phyloP scores from a whole-genome alignment of 768 basidiomycete species.

The Filobasidium wieringae region DNA sequence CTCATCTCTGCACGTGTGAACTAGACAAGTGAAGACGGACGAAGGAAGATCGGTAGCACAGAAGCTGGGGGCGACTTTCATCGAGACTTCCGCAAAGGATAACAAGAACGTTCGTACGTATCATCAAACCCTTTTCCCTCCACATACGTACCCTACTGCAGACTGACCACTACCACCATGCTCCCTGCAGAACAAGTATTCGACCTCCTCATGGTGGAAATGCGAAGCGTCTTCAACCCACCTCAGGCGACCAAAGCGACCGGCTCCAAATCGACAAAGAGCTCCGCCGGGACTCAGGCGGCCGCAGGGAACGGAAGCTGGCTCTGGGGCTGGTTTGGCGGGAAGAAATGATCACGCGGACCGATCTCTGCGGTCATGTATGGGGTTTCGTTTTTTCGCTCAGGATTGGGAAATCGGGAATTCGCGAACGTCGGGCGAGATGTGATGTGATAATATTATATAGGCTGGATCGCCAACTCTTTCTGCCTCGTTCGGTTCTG shows the following conservation, averaged over 20 bases:
- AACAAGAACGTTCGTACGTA: conserved; percentile 80
- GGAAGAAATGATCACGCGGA: not conserved
- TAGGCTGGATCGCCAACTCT: too few relatives aligned
- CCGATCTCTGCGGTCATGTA: too few relatives aligned
- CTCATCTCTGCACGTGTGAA: not conserved
- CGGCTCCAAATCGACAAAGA: not conserved
- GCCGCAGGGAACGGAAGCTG: not conserved
- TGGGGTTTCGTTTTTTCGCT: too few relatives aligned
- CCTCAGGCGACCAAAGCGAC: conserved; percentile 36
- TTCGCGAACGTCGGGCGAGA: too few relatives aligned
- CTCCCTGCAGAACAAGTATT: conserved; percentile 31
- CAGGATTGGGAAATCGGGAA: too few relatives aligned
- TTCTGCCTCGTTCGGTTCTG: too few relatives aligned
- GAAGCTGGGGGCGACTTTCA: conserved; percentile 60
- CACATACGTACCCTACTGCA: too few relatives aligned
- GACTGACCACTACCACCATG: not conserved
- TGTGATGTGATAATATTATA: too few relatives aligned
- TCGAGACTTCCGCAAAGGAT: conserved; percentile 80
- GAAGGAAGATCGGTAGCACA: conserved; percentile 67
- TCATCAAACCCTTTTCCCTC: conserved; percentile 41
- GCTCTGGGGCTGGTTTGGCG: not conserved
- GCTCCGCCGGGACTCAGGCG: not conserved
- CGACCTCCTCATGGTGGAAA: conserved; percentile 34
- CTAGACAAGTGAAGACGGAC: conserved; percentile 59
- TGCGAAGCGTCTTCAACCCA: conserved; percentile 38